A percentile compares a stretch with the other conserved stretches of the same genome.
Evolutionary conservation across 345 rosid species (phyloP).

Genomic region (Syzygium jambos): DNA sequence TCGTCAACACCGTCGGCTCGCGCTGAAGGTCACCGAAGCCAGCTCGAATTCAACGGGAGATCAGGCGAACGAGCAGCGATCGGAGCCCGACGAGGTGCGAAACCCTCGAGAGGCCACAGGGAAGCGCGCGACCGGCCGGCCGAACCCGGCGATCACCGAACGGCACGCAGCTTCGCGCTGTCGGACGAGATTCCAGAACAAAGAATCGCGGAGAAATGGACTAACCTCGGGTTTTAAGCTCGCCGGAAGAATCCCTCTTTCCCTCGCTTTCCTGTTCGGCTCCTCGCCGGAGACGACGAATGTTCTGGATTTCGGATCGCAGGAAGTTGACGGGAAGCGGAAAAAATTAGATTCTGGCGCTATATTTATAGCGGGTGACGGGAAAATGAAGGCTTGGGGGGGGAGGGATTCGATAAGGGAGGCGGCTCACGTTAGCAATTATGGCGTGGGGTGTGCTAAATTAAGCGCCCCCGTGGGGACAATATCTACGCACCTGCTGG

Average conservation of each 20-base stretch:
- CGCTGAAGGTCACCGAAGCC: background rate
- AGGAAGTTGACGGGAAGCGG: background rate
- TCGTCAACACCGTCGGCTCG: background rate
- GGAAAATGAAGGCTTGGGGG: background rate
- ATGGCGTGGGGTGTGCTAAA: background rate
- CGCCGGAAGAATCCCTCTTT: background rate
- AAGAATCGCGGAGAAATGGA: background rate
- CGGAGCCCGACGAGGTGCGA: background rate
- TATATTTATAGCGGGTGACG: background rate
- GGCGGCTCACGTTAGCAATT: background rate
- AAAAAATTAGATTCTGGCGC: background rate
- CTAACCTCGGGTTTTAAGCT: background rate
- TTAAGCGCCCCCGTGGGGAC: background rate
- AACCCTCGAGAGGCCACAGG: background rate
- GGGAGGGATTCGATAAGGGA: slow-evolving; percentile 1
- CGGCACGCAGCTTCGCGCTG: background rate
- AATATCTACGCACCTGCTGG: background rate
- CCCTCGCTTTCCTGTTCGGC: background rate
- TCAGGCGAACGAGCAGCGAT: background rate
- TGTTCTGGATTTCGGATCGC: background rate
- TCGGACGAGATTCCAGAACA: background rate
- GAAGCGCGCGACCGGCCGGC: background rate
- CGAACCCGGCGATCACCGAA: background rate
- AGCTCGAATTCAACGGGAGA: background rate
- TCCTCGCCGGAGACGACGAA: background rate